Evolutionary conservation across 345 rosid genomes (phyloP).

Genomic region (Theobroma cacao): DNA sequence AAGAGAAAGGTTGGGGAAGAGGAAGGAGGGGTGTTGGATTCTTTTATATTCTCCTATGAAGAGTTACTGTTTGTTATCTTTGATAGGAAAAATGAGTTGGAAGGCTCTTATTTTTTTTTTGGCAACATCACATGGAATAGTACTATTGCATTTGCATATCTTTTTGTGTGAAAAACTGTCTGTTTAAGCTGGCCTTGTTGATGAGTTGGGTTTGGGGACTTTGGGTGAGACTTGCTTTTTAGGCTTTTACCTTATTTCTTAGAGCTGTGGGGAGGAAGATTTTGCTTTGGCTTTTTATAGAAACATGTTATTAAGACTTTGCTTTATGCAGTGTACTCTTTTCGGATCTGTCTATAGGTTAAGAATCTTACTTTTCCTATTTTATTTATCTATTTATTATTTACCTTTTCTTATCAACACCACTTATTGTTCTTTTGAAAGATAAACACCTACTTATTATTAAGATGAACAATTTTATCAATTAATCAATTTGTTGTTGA

Average conservation of each 20-base stretch:
- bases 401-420: too few relatives aligned
- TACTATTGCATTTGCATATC: not conserved
- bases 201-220: slow-evolving; percentile 1
- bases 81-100: too few relatives aligned
- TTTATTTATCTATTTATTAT: not conserved
- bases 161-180: slow-evolving; percentile 13
- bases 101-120: not conserved
- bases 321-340: not conserved
- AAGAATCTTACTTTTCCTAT: too few relatives aligned
- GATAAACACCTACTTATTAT: too few relatives aligned
- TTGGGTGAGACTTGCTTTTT: slow-evolving; percentile 2
- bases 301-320: not conserved
- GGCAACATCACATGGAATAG: not conserved
- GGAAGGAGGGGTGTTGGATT: not conserved
- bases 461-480: too few relatives aligned
- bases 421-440: too few relatives aligned
- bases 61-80: not conserved
- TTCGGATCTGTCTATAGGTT: not conserved
- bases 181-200: not conserved
- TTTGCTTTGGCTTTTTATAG: slow-evolving; percentile 1
- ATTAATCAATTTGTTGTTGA: too few relatives aligned
- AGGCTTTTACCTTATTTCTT: not conserved
- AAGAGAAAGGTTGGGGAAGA: not conserved
- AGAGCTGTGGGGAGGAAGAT: not conserved
- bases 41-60: slow-evolving; percentile 2